Evolutionary conservation across 768 basidiomycete genomes (phyloP), one percentile per base, ranked within the genome.

Genomic region (Xerocomellus dryophilus): DNA sequence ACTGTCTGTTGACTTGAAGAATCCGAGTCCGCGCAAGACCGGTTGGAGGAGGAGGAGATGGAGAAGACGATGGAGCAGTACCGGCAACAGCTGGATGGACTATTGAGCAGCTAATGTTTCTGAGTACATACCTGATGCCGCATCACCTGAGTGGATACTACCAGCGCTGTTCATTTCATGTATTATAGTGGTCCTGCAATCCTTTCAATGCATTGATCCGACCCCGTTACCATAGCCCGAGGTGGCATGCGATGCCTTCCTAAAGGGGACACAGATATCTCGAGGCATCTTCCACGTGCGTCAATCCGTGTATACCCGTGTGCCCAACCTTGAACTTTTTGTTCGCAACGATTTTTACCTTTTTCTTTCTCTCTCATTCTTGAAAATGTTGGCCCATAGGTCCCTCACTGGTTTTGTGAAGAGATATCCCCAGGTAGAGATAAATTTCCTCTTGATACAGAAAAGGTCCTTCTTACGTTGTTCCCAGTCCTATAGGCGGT

Each of bases 21-120:
- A 54, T 27, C 47, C 21, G 61, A 90, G 86, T 67, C 81, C 43
- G 53, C 78, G 59, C 79, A 90, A 66, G 81, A 84, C 61, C 78
- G 77, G 52, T 47, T 79, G 62, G 84, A 88, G 61, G 91, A 93
- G 58, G 87, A 89, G 63, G 90, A 93, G 71, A 85, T 84, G 45
- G 93, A 93, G 71, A 80, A 82, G 57, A 89, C 88, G 60, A 89
- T 96, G 86, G 90, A 94, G 70, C 81, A 86, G 59, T 95, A 96
- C 73, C 86, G 90, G 63, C 82, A 90, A 62, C 89, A 97, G 68
- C 78, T 98, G 58, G 86, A 92, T 52, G 93, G 93, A 50, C 73
- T 98, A 36, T 75, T 98, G 57, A 93, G 90, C 34, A 57, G 70
- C 15, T 71, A 50, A 58, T 42, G 7, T 46, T 36, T 51, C 17